Evolutionary conservation across 768 basidiomycete genomes (phyloP), one percentile per base, ranked within the genome.

Genomic region (Hericium coralloides): DNA sequence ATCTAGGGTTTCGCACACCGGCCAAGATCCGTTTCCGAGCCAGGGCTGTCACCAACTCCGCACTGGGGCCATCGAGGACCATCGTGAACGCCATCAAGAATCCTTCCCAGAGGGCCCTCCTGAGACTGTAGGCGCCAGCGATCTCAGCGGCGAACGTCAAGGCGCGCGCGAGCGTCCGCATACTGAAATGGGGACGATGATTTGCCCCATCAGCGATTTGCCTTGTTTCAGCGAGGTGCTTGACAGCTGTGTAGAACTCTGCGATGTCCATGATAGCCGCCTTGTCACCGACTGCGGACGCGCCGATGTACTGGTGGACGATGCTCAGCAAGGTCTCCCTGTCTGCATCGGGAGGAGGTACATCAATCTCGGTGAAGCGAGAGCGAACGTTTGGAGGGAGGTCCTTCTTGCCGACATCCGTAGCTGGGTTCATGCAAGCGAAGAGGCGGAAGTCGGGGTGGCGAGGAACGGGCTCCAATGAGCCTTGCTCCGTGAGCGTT

Each of bases 381-480:
- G 87, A 82, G 38, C 95, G 85, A 51, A 98, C 89, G 64, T 87
- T 87, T 4, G 90, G 86, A 17, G 93, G 92, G 0, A 99, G 84
- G 65, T 98, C 95, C 65, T 94, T 97, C 75, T 98, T 99, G 37
- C 97, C 97, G 14, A 98, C 89, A 64, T 99, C 97, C 3, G 95
- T 99, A 0, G 97, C 97, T 4, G 97, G 97, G 67, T 99, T 99
- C 97, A 99, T 99, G 69, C 97, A 99, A 4, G 94, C 94, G 65
- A 98, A 98, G 4, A 98, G 77, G 18, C 95, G 89, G 74, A 99
- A 99, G 64, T 95, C 87, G 17, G 92, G 84, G 68, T 99, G 97
- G 0, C 97, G 87, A 51, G 87, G 85, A 26, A 98, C 79, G 1
- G 90, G 88, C 63, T 94, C 91, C 55, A 98, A 71, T 10, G 92